A percentile compares a stretch with the other conserved stretches of the same genome.
Evolutionary conservation across 331 rosid genomes (phyloP).

Genomic region (Dryas integrifolia): DNA sequence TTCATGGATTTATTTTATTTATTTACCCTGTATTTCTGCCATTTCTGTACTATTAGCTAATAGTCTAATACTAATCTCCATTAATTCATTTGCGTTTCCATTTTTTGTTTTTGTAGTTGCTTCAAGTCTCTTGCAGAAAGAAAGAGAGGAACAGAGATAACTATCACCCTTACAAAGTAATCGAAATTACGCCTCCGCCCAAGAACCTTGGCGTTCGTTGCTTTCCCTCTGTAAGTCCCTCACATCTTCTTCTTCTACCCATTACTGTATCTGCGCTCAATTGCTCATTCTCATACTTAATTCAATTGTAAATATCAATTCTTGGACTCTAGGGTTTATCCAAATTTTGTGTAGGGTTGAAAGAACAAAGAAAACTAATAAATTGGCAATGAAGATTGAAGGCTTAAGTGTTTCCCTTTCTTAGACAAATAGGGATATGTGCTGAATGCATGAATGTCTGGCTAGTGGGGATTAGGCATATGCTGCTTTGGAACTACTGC

Average conservation of each 20-base stretch:
- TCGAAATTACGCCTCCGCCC: constrained; percentile 95
- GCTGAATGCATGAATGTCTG: neutral
- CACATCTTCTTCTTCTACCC: neutral
- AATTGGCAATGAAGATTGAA: neutral
- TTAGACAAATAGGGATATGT: constrained; percentile 3
- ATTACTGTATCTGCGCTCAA: neutral
- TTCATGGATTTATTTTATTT: neutral
- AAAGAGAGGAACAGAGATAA: constrained; percentile 62
- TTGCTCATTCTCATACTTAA: neutral
- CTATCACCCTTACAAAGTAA: constrained; percentile 67
- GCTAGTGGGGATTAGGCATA: neutral
- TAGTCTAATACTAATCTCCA: neutral
- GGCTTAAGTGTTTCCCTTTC: neutral
- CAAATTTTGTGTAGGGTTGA: neutral
- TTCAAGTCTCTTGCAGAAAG: constrained; percentile 69
- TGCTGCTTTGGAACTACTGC: neutral
- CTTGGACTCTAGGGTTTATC: neutral
- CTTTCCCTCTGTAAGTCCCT: constrained; percentile 65
- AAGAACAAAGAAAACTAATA: neutral
- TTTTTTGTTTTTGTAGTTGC: constrained; percentile 25
- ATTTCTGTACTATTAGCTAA: neutral
- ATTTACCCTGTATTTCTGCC: neutral
- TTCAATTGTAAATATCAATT: neutral
- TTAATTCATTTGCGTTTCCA: neutral
- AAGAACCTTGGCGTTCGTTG: constrained; percentile 86